These are phyloP conservation scores for Xylariales sp. DNA, from an alignment of 2,329 filamentous ascomycete species.

Conservation along the genomic window DNA sequence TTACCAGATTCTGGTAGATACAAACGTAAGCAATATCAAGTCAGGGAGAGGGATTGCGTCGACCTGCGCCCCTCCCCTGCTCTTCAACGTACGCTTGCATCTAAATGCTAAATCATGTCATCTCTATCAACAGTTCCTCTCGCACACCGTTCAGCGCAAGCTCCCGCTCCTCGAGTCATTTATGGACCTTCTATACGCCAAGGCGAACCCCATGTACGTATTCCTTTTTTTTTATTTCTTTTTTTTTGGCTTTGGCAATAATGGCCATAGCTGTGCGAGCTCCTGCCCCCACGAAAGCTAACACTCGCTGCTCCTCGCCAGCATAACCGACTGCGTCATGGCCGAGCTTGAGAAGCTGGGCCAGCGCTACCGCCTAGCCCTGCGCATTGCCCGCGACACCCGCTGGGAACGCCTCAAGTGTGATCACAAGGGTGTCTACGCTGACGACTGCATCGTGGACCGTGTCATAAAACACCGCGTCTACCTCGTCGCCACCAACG, in stretches of 20 bases:
- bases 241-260: too few relatives aligned
- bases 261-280: too few relatives aligned
- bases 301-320: too few relatives aligned
- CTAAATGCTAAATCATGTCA: too few relatives aligned
- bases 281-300: too few relatives aligned
- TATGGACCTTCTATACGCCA: conserved; percentile 92
- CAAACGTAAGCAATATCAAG: too few relatives aligned
- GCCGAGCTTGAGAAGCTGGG: conserved; percentile 87
- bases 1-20: conserved; percentile 72
- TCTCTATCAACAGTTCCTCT: too few relatives aligned
- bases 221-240: too few relatives aligned
- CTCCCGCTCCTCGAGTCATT: conserved; percentile 66
- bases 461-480: conserved; percentile 65
- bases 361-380: conserved; percentile 79
- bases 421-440: conserved; percentile 73
- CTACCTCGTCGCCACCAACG: conserved; percentile 70
- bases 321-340: conserved; percentile 81
- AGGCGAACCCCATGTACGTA: conserved; percentile 81
- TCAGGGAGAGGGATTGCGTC: too few relatives aligned
- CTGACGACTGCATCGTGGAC: conserved; percentile 81
- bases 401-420: conserved; percentile 82
- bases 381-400: conserved; percentile 84
- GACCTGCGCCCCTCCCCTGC: too few relatives aligned
- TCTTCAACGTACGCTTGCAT: too few relatives aligned
- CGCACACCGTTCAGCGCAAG: conserved; percentile 87